These are phyloP conservation scores for Apiospora arundinis DNA, from an alignment of 2,329 filamentous ascomycete species.

Conservation along the genomic window DNA sequence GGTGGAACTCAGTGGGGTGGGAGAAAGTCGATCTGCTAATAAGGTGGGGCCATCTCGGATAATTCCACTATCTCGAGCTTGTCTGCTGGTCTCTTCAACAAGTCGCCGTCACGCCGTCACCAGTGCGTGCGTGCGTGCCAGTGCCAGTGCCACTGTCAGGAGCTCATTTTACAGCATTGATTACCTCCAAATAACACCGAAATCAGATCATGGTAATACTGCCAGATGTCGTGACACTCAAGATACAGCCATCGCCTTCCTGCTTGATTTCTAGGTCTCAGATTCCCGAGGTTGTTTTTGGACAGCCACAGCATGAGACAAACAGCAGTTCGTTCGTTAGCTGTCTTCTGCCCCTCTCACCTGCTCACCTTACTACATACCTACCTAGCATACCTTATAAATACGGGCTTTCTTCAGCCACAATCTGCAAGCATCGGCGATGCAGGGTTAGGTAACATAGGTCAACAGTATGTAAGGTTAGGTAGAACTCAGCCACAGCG, in stretches of 20 bases:
- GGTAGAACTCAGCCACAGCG: neutral
- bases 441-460: neutral
- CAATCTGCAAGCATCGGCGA: neutral
- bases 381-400: no score
- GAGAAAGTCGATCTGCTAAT: constrained; percentile 1
- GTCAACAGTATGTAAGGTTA: no score
- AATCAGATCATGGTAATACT: neutral
- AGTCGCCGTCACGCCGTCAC: neutral
- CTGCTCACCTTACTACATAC: no score
- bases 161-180: neutral
- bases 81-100: neutral
- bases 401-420: neutral
- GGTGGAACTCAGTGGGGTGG: neutral
- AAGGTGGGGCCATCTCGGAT: neutral
- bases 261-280: neutral
- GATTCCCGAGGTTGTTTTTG: constrained; percentile 6
- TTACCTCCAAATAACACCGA: neutral
- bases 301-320: constrained; percentile 11
- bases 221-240: neutral
- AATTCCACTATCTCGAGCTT: neutral
- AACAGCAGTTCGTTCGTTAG: neutral
- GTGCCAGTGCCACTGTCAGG: neutral
- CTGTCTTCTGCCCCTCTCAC: neutral
- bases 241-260: neutral
- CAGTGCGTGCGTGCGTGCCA: neutral